Evolutionary conservation across 1,139 yeast species (phyloP).

Genomic region (Blastobotrys buckinghamii): DNA sequence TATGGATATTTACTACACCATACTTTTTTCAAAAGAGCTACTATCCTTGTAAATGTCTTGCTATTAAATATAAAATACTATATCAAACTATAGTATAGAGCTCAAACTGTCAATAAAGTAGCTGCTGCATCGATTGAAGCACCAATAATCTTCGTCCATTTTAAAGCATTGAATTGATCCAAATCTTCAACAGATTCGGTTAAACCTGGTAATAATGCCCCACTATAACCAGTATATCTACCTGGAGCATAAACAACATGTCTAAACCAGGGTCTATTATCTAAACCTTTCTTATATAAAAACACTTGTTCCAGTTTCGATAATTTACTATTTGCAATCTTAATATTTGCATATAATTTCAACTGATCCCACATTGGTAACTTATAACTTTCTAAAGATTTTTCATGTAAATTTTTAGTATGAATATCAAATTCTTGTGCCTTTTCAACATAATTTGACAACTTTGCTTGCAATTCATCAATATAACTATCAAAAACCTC

Average conservation of each 20-base stretch:
- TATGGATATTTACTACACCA: too few species aligned
- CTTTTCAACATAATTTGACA: constrained; percentile 21
- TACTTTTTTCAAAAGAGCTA: too few species aligned
- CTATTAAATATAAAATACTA: too few species aligned
- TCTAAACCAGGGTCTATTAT: constrained; percentile 71
- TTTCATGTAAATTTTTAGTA: constrained; percentile 25
- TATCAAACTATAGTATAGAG: too few species aligned
- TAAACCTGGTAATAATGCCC: constrained; percentile 74
- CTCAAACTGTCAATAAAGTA: constrained; percentile 24
- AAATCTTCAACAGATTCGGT: constrained; percentile 73
- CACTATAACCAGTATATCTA: constrained; percentile 79
- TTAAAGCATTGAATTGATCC: constrained; percentile 46
- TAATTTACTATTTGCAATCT: constrained; percentile 33
- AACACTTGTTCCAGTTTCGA: constrained; percentile 52
- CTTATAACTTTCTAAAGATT: constrained; percentile 31
- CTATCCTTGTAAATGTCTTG: too few species aligned
- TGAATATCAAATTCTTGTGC: constrained; percentile 29
- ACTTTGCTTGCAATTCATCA: constrained; percentile 22
- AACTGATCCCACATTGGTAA: constrained; percentile 29
- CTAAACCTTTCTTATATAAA: constrained; percentile 57
- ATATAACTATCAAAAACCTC: background rate
- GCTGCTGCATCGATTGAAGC: constrained; percentile 29
- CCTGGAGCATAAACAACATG: constrained; percentile 83
- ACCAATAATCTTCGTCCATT: constrained; percentile 51
- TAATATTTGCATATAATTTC: constrained; percentile 26